phyloP scores from a whole-genome alignment of 2,329 filamentous ascomycete species.

The Cladosporium sp. region DNA sequence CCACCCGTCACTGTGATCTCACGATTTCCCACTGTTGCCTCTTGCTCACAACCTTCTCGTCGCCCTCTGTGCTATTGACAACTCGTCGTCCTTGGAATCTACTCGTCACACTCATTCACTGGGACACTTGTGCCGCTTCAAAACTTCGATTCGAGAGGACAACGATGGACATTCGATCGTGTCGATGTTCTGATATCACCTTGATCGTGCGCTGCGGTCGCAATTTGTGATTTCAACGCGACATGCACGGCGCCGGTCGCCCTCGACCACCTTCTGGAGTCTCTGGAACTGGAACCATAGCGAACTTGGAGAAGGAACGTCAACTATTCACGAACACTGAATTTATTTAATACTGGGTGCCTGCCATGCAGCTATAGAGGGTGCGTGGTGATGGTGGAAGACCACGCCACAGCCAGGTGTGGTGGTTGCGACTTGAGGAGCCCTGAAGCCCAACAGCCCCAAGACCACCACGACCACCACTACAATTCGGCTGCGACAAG shows the following conservation, averaged over 20 bases:
- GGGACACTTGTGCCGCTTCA: not conserved
- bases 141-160: not conserved
- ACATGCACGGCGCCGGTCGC: not conserved
- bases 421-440: not conserved
- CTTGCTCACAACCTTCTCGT: conserved; percentile 4
- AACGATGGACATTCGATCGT: not conserved
- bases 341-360: not conserved
- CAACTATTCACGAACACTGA: not conserved
- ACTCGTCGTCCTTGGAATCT: not conserved
- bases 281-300: not conserved
- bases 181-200: not conserved
- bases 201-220: conserved; percentile 12
- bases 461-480: not conserved
- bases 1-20: not conserved
- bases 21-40: not conserved
- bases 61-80: not conserved
- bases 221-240: conserved; percentile 6
- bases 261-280: not conserved
- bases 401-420: not conserved
- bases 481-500: not conserved
- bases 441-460: not conserved
- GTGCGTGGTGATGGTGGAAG: not conserved
- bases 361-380: not conserved
- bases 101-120: not conserved
- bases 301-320: not conserved